Evolutionary conservation across 2,329 filamentous ascomycete species (phyloP).

Genomic region (Aspergillus floridensis): DNA sequence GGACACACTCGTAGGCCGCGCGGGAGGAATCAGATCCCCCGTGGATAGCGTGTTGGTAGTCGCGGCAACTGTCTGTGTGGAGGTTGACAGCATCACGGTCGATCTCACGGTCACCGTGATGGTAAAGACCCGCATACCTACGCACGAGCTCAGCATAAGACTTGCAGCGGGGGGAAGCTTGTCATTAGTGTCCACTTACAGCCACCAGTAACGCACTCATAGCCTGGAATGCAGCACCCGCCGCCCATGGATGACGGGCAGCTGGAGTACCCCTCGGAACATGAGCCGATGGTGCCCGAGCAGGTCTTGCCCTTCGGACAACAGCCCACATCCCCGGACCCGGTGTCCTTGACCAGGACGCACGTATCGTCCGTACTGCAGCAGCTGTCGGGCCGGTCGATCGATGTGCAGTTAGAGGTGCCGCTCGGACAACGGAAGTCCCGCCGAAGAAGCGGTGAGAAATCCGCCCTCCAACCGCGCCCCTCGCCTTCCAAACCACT

Average conservation of each 20-base stretch:
- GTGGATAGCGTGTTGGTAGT: constrained; percentile 24
- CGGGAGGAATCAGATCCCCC: constrained; percentile 34
- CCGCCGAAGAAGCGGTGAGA: constrained; percentile 27
- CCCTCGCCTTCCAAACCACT: background rate
- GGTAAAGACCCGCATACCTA: constrained; percentile 36
- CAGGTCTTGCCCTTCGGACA: constrained; percentile 56
- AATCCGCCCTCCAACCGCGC: constrained; percentile 1
- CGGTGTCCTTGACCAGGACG: constrained; percentile 52
- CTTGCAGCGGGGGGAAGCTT: too few relatives aligned
- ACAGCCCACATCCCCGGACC: constrained; percentile 58
- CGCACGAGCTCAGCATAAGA: background rate
- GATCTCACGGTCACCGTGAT: constrained; percentile 37
- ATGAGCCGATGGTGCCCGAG: constrained; percentile 50
- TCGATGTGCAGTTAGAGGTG: constrained; percentile 54
- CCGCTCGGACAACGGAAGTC: constrained; percentile 58
- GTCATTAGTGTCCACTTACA: constrained; percentile 40
- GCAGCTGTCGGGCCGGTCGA: constrained; percentile 58
- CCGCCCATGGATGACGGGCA: constrained; percentile 57
- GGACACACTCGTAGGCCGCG: constrained; percentile 38
- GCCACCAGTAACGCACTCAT: constrained; percentile 55
- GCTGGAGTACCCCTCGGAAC: constrained; percentile 52
- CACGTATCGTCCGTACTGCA: constrained; percentile 55
- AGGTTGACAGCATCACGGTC: constrained; percentile 30
- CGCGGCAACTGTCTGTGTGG: constrained; percentile 30
- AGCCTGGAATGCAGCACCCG: constrained; percentile 62